Percentiles rank a stretch among this genome's conserved stretches.
Conservation (phyloP, 2,329 filamentous ascomycete species). For the Tothia fuscella region DNA sequence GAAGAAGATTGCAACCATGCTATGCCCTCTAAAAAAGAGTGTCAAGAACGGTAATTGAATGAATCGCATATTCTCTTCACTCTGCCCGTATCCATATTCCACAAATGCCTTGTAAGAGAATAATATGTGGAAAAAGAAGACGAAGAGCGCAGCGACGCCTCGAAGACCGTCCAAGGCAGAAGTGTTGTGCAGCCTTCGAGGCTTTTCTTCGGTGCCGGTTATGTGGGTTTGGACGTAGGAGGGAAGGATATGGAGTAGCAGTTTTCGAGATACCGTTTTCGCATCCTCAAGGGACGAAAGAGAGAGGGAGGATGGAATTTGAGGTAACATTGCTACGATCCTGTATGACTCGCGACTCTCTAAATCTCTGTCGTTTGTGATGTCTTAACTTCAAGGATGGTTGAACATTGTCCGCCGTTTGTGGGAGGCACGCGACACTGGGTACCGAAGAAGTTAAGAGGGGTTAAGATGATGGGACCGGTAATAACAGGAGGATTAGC, state of each 20-base stretch:
- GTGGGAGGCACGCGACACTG: too few relatives aligned
- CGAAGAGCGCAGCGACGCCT: constrained; percentile 43
- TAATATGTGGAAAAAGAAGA: constrained; percentile 46
- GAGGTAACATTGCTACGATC: not conserved
- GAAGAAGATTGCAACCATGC: constrained; percentile 50
- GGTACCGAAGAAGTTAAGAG: too few relatives aligned
- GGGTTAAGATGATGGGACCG: too few relatives aligned
- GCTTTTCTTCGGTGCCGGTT: not conserved
- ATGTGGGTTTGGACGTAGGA: constrained; percentile 2
- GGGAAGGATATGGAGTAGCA: not conserved
- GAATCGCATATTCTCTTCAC: constrained; percentile 23
- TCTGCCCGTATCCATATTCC: constrained; percentile 31
- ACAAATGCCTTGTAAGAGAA: constrained; percentile 29
- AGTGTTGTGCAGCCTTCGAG: not conserved
- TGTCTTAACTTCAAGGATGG: too few relatives aligned
- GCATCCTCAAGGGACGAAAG: too few relatives aligned
- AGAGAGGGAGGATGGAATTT: not conserved
- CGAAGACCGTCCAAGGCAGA: constrained; percentile 42
- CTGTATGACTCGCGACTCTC: too few relatives aligned
- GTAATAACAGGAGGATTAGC: too few relatives aligned
- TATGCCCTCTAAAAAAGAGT: constrained; percentile 42
- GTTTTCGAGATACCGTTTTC: not conserved
- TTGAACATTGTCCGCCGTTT: too few relatives aligned
- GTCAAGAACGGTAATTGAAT: constrained; percentile 43
- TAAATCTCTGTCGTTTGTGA: too few relatives aligned